Evolutionary conservation across 345 rosid genomes (phyloP), one percentile per base, ranked within the genome.

Genomic region (Acer negundo): DNA sequence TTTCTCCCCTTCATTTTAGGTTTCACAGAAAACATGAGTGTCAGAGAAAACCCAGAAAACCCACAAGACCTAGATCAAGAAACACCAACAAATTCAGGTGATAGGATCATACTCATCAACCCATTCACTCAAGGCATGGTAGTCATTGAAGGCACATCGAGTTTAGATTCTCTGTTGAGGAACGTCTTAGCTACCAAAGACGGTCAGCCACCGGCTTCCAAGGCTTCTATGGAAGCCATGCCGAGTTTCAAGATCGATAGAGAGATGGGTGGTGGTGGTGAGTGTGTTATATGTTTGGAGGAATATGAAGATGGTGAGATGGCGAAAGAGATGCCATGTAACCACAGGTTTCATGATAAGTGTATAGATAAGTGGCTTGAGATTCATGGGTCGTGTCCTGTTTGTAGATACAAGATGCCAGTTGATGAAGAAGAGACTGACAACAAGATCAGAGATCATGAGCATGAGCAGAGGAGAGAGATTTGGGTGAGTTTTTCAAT

Each of bases 141-240:
- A 20, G 88, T 95, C 42, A 87, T 92, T 12, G 89, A 89, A 19
- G 90, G 86, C 6, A 49, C 85, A 20, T 79, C 82, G 0, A 77
- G 69, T n/a, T 70, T 84, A 26, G 91, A 90, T 66, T 71, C 91
- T 81, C 80, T 89, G 75, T 61, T 88, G 17, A 83, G 87, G 0
- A 79, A 74, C 12, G 38, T 84, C 10, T 28, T 83, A 11, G 82
- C 75, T 7, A 46, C 59, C 67, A 86, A 83, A 67, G 84, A 69
- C n/a, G 91, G 94, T 16, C 89, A 80, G 61, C 93, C 93, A 5
- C 94, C 98, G 23, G 98, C 98, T 47, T 93, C 98, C 0, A 90
- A 82, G 77, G 87, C 91, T 3, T 88, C 98, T 20, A 84, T 92
- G 7, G 91, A 89, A 76, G 91, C 90, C 72, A 75, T 95, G 90